Evolutionary conservation across 192 early-diverging fungal genomes (phyloP).

Genomic region (Umbelopsis isabellina): DNA sequence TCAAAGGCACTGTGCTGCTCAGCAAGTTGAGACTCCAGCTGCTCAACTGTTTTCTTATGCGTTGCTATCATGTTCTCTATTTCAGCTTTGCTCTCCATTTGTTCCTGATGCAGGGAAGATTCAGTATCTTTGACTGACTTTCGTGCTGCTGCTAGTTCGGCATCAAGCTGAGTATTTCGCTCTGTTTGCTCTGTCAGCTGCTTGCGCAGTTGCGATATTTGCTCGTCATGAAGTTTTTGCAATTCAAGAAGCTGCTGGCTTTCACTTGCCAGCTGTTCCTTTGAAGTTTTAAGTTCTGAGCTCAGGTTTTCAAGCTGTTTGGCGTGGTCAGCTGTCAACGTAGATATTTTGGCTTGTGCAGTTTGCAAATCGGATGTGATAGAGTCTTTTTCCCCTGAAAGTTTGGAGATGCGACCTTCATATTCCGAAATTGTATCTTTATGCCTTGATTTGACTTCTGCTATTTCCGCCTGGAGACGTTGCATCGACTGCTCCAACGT

Average conservation of each 20-base stretch:
- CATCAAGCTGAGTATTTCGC: background rate
- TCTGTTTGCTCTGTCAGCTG: too few species aligned
- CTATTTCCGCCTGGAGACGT: background rate
- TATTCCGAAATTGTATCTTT: background rate
- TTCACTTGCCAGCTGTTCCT: too few species aligned
- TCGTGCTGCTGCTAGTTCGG: background rate
- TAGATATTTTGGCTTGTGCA: conserved; percentile 8
- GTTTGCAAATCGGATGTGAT: background rate
- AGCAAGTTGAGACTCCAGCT: background rate
- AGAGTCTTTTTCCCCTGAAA: background rate
- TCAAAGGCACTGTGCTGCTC: background rate
- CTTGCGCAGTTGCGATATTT: background rate
- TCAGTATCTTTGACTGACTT: background rate
- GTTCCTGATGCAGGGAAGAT: background rate
- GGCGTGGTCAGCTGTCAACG: background rate
- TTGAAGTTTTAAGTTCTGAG: background rate
- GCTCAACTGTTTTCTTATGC: background rate
- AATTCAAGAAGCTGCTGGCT: background rate
- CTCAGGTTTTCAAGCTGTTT: background rate
- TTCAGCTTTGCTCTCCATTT: background rate
- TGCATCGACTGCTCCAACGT: too few species aligned
- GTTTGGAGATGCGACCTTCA: background rate
- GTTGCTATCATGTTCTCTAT: background rate
- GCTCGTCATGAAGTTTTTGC: background rate
- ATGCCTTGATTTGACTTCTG: background rate